Base-by-base conservation (phyloP, 441 rosid species). In the Arabidopsis hybrid region DNA sequence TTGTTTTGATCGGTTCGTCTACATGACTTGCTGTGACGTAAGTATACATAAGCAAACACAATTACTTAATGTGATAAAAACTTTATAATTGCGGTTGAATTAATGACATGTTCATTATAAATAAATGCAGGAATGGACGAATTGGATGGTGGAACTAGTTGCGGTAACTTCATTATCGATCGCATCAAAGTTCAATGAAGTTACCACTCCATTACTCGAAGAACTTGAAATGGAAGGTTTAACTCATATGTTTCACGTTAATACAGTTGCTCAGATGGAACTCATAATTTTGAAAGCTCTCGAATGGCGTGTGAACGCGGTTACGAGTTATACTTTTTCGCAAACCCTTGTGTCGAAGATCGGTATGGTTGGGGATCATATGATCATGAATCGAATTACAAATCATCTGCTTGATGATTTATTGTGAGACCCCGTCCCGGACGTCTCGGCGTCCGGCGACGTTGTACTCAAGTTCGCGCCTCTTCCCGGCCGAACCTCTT, bases 131-230 rank as follows among this genome's bases (percentile, higher is more conserved):
- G 88, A 60, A 64, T 87, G 91, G 95, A 79, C 81, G n/a, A 65
- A 72, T n/a, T 89, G 96, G 95, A 90, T 88, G 91, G 81, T 86
- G 57, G 92, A 93, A 64, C 70, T 91, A 62, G 52, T 88, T 2
- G 74, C 84, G 0, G 51, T 91, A 3, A 84, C 96, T 12, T 87
- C 96, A 70, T 70, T 93, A 71, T 88, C 91, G 2, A 81, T 91
- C 12, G 91, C 97, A 0, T 72, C 89, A 16, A 93, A 93, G 79
- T 88, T 88, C 63, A 83, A 17, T 4, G 97, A 91, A 57, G 85
- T 82, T 29, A 65, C 56, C 14, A 14, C 71, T 16, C 87, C 85
- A 43, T 75, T 83, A n/a, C 65, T 88, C 35, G 69, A 83, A 9
- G 90, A 88, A 73, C 78, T 91, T 68, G 91, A 87, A 85, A 81